phyloP scores from a whole-genome alignment of 2,329 filamentous ascomycete species.

The Biscogniauxia sp. region DNA sequence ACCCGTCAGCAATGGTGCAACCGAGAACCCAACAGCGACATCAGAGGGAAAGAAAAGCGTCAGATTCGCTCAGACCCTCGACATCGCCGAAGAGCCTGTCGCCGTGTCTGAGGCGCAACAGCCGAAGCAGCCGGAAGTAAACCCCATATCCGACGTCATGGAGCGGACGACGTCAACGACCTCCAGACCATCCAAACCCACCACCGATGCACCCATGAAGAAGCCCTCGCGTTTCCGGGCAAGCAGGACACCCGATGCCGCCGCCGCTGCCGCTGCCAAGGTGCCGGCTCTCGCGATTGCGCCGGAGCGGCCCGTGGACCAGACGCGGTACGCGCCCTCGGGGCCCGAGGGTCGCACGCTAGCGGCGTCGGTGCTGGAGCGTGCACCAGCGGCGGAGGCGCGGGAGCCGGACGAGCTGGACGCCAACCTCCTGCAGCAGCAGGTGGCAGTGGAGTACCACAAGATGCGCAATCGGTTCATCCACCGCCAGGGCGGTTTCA shows the following conservation, averaged over 20 bases:
- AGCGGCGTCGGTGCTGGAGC: slow-evolving; percentile 59
- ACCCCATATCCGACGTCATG: slow-evolving; percentile 53
- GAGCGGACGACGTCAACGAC: slow-evolving; percentile 38
- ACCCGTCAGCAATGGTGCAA: slow-evolving; percentile 23
- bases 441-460: slow-evolving; percentile 82
- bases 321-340: slow-evolving; percentile 40
- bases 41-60: slow-evolving; percentile 28
- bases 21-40: neutral
- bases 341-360: slow-evolving; percentile 56
- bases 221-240: slow-evolving; percentile 55
- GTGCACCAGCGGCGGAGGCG: slow-evolving; percentile 37
- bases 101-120: slow-evolving; percentile 15
- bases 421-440: slow-evolving; percentile 67
- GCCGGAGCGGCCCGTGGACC: slow-evolving; percentile 44
- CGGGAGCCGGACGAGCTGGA: slow-evolving; percentile 65
- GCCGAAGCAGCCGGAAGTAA: slow-evolving; percentile 31
- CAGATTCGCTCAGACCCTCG: slow-evolving; percentile 29
- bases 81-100: slow-evolving; percentile 29
- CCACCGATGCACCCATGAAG: slow-evolving; percentile 25
- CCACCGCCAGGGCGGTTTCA: slow-evolving; percentile 77
- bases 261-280: slow-evolving; percentile 9
- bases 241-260: slow-evolving; percentile 27
- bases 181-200: slow-evolving; percentile 10
- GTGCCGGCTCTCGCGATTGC: slow-evolving; percentile 18
- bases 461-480: slow-evolving; percentile 80